Percentiles rank a stretch among this genome's conserved stretches.
Conservation (phyloP, 2,329 filamentous ascomycete genomes). For the Sphaerulina vaccinii region DNA sequence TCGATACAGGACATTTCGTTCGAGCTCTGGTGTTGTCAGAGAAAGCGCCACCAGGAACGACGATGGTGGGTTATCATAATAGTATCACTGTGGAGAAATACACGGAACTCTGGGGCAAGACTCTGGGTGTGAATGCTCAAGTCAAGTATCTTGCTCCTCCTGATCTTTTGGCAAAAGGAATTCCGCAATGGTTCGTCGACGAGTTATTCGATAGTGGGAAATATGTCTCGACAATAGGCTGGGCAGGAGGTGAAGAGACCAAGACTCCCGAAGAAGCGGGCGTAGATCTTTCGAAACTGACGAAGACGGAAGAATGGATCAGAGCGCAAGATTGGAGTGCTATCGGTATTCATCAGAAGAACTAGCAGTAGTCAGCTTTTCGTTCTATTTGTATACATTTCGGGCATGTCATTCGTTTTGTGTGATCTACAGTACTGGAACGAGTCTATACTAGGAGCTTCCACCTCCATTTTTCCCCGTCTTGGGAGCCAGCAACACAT, state of each 20-base stretch:
- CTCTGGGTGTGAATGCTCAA: constrained; percentile 24
- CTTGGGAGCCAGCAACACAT: constrained; percentile 72
- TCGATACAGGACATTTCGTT: constrained; percentile 27
- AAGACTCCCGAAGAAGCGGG: constrained; percentile 23
- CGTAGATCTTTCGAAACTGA: constrained; percentile 20
- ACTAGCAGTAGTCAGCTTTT: neutral
- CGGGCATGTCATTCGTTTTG: constrained; percentile 8
- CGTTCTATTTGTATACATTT: too few species aligned
- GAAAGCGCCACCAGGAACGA: constrained; percentile 25
- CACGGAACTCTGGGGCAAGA: constrained; percentile 28
- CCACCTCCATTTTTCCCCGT: constrained; percentile 21
- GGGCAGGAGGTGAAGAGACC: constrained; percentile 28
- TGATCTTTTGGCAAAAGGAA: neutral
- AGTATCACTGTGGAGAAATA: constrained; percentile 31
- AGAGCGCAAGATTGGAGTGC: constrained; percentile 23
- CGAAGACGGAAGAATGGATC: constrained; percentile 24
- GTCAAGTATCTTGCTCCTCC: constrained; percentile 19
- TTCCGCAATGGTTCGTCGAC: constrained; percentile 23
- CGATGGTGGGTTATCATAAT: constrained; percentile 32
- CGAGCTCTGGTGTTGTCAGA: constrained; percentile 28
- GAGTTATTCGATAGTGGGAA: constrained; percentile 24
- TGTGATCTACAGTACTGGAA: constrained; percentile 1
- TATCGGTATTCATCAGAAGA: neutral
- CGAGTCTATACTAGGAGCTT: neutral
- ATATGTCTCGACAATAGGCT: constrained; percentile 24